Evolutionary conservation across 495 filamentous ascomycete genomes (phyloP).

Genomic region (Entonaema liquescens): DNA sequence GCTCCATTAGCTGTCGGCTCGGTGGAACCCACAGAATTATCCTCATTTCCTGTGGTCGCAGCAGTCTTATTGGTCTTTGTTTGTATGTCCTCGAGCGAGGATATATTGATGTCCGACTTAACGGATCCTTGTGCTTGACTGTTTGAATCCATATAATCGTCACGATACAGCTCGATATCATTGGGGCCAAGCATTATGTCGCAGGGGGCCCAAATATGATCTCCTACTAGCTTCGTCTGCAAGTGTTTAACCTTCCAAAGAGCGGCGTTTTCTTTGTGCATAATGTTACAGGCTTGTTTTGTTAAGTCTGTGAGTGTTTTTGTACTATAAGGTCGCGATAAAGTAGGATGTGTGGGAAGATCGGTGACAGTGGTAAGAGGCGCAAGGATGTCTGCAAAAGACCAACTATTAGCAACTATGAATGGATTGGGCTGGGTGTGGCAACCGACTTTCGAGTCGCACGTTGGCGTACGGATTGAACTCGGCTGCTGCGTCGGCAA

Average conservation of each 20-base stretch:
- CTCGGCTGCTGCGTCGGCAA: slow-evolving; percentile 73
- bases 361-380: slow-evolving; percentile 88
- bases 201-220: slow-evolving; percentile 80
- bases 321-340: slow-evolving; percentile 83
- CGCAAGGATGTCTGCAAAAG: slow-evolving; percentile 75
- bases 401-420: slow-evolving; percentile 33
- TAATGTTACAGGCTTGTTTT: slow-evolving; percentile 69
- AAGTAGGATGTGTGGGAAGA: slow-evolving; percentile 81
- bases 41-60: slow-evolving; percentile 12
- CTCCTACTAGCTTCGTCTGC: slow-evolving; percentile 78
- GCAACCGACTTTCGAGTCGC: slow-evolving; percentile 77
- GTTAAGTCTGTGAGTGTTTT: slow-evolving; percentile 83
- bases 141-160: slow-evolving; percentile 44
- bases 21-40: neutral
- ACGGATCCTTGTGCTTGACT: slow-evolving; percentile 34
- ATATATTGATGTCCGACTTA: slow-evolving; percentile 32
- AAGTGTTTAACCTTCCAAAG: slow-evolving; percentile 82
- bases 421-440: slow-evolving; percentile 3
- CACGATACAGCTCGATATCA: slow-evolving; percentile 61
- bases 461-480: slow-evolving; percentile 86
- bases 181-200: slow-evolving; percentile 65
- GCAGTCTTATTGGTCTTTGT: slow-evolving; percentile 24
- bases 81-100: slow-evolving; percentile 27
- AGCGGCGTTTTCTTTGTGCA: slow-evolving; percentile 78
- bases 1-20: slow-evolving; percentile 20